These are phyloP conservation scores for Scutellaria minor DNA, from an alignment of 257 asterid species.

Conservation along the genomic window DNA sequence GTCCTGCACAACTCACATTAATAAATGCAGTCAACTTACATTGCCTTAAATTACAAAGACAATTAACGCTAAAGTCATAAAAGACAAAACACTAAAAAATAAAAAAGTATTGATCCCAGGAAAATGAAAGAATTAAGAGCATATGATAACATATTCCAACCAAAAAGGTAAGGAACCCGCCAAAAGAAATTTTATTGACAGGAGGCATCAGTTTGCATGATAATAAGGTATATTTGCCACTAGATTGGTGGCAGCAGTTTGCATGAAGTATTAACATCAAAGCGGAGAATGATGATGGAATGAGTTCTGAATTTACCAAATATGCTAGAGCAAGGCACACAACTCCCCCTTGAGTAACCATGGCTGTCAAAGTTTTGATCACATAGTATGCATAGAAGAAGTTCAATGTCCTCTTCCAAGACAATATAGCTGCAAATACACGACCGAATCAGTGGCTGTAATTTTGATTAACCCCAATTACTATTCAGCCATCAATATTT, in stretches of 20 bases:
- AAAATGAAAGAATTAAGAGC: neutral
- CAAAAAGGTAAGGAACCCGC: neutral
- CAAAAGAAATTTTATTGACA: neutral
- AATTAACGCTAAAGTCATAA: neutral
- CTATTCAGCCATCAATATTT: neutral
- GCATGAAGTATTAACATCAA: neutral
- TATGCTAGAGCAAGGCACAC: conserved; percentile 58
- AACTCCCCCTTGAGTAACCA: conserved; percentile 56
- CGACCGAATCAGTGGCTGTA: conserved; percentile 9
- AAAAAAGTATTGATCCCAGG: neutral
- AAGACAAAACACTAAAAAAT: neutral
- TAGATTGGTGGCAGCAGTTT: neutral
- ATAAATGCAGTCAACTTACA: neutral
- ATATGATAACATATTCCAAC: neutral
- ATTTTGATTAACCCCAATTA: neutral
- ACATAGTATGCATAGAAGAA: conserved; percentile 56
- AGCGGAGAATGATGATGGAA: neutral
- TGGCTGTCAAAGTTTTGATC: conserved; percentile 53
- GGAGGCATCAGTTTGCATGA: neutral
- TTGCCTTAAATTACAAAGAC: neutral
- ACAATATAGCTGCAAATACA: conserved; percentile 49
- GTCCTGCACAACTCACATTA: neutral
- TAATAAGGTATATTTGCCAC: neutral
- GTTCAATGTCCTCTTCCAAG: conserved; percentile 49
- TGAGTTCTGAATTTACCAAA: conserved; percentile 43